Percentiles rank a stretch among this genome's conserved stretches.
Conservation (phyloP, 768 basidiomycete genomes). For the Auriscalpium microsporum region DNA sequence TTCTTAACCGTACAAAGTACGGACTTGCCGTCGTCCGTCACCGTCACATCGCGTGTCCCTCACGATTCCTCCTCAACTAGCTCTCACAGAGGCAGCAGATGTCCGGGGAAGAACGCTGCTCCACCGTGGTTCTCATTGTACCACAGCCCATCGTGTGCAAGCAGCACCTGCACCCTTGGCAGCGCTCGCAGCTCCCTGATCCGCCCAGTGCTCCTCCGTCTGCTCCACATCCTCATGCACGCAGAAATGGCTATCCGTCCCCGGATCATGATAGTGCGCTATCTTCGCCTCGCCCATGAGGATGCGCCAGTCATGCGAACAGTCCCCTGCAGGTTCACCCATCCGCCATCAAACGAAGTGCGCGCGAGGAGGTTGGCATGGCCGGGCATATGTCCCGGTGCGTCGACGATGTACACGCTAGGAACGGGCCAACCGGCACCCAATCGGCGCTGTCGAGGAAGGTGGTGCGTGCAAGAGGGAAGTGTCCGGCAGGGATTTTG, state of each 20-base stretch:
- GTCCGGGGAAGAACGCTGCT: neutral
- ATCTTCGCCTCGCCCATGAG: constrained; percentile 8
- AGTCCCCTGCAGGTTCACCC: constrained; percentile 14
- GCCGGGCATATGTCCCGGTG: constrained; percentile 13
- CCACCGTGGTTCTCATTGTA: constrained; percentile 1
- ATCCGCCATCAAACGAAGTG: constrained; percentile 4
- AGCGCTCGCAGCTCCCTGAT: neutral
- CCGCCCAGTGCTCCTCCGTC: constrained; percentile 6
- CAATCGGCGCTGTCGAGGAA: constrained; percentile 1
- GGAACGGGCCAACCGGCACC: constrained; percentile 13
- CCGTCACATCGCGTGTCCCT: no score
- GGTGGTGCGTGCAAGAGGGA: constrained; percentile 7
- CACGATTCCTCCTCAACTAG: no score
- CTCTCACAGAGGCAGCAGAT: neutral
- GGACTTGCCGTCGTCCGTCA: no score
- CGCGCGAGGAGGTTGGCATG: constrained; percentile 16
- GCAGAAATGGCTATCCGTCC: neutral
- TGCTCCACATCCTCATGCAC: neutral
- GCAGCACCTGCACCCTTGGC: constrained; percentile 2
- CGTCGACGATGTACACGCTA: constrained; percentile 13
- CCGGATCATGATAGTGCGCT: neutral
- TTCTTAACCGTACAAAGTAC: no score
- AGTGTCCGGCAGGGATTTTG: neutral
- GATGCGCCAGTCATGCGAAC: constrained; percentile 9
- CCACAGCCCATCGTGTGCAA: constrained; percentile 4